phyloP scores from a whole-genome alignment of 441 rosid species.

The Euphorbia schlechtendalii region DNA sequence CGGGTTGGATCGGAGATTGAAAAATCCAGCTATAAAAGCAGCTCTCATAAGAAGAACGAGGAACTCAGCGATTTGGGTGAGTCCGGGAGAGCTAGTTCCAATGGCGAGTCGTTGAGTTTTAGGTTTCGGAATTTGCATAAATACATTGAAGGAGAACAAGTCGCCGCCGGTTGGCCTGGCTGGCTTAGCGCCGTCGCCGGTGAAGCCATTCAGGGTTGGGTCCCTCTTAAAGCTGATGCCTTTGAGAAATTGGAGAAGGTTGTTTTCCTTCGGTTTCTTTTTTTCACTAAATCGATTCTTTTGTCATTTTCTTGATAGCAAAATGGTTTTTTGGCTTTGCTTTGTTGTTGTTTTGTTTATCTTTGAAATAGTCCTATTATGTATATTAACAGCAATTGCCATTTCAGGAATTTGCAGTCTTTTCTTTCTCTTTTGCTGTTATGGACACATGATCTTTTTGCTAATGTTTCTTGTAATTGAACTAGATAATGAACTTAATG shows the following conservation, averaged over 20 bases:
- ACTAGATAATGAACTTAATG: background rate
- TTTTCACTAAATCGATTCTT: background rate
- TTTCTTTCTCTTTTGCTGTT: background rate
- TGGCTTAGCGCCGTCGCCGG: conserved; percentile 94
- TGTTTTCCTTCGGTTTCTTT: background rate
- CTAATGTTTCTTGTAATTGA: background rate
- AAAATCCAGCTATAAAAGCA: conserved; percentile 19
- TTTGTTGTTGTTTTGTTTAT: background rate
- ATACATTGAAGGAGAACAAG: conserved; percentile 82
- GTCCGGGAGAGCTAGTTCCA: conserved; percentile 63
- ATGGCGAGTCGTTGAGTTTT: conserved; percentile 67
- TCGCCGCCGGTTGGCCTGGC: conserved; percentile 97
- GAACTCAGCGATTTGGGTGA: conserved; percentile 49
- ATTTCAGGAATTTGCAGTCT: conserved; percentile 1
- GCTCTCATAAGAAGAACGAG: conserved; percentile 22
- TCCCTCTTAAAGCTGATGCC: conserved; percentile 74
- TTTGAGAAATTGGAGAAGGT: conserved; percentile 94
- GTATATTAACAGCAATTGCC: background rate
- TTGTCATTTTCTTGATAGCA: conserved; percentile 14
- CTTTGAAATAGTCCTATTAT: too few relatives aligned
- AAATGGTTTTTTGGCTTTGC: conserved; percentile 6
- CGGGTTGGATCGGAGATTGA: conserved; percentile 31
- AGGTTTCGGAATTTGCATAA: conserved; percentile 62
- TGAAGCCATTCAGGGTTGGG: conserved; percentile 94
- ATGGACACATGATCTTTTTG: background rate